Evolutionary conservation across 768 basidiomycete species (phyloP), one percentile per base, ranked within the genome.

Genomic region (Lenzites betulinus): DNA sequence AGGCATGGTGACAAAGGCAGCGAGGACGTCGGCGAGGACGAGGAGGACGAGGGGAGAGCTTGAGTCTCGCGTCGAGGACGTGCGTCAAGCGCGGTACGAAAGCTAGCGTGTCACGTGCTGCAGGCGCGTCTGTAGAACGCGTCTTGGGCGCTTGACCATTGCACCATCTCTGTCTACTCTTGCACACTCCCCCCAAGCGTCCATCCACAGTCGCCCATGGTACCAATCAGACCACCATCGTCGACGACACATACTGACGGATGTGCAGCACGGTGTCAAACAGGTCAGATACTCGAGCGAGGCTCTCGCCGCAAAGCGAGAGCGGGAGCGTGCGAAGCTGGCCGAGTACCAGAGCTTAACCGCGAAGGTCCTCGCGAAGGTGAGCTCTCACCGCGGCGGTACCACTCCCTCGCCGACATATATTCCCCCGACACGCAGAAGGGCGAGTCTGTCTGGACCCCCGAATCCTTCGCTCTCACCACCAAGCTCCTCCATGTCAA

Each of bases 381-480:
- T 91, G 52, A 66, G 62, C 54, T 54, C 26, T 41, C 48, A 58
- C 43, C 26, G 46, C 35, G 4, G 9, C 15, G 54, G 38, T 54
- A 20, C 41, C 44, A 54, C 64, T 26, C 44, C 22, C 47, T 39
- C 66, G 26, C 65, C 22, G 54, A 39, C 33, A 59, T 51, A 28
- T 39, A 51, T 33, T 23, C 55, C 47, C 11, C 33, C 16, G 26
- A 33, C 41, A 23, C 28, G 51, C 70, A 98, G 95, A 93, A 90
- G 78, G 82, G 81, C 64, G 68, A 20, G 7, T 74, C 77, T 53
- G 90, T 92, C 59, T 92, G 83, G 82, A 84, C 86, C 60, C 71
- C 74, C 28, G 88, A 89, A n/a, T 85, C 92, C 0, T 83, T 98
- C 36, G 78, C 83, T n/a, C 75, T 89, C 42, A 96, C 95, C 0